Conservation (phyloP, 352 stramenopile genomes). For the Phytophthora hybrid region DNA sequence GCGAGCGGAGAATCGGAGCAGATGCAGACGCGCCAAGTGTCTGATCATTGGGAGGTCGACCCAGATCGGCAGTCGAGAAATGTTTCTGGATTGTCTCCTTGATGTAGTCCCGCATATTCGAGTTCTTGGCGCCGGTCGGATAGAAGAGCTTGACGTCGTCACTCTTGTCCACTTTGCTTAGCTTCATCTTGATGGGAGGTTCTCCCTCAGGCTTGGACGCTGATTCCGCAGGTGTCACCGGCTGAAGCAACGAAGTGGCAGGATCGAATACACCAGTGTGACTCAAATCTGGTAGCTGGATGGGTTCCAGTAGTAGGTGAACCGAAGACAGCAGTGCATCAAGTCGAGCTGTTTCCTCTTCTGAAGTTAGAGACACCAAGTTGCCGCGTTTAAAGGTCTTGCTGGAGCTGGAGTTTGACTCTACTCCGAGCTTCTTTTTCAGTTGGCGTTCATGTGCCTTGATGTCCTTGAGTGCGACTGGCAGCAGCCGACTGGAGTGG, state of each 20-base stretch:
- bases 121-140: conserved; percentile 71
- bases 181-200: conserved; percentile 29
- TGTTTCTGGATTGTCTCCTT: conserved; percentile 66
- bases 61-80: conserved; percentile 24
- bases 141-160: conserved; percentile 74
- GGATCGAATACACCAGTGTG: conserved; percentile 60
- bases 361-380: not conserved
- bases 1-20: conserved; percentile 21
- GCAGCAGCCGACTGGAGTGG: conserved; percentile 64
- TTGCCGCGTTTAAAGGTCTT: not conserved
- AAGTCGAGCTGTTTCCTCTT: conserved; percentile 29
- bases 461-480: conserved; percentile 46
- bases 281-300: conserved; percentile 64
- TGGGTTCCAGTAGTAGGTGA: conserved; percentile 66
- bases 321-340: conserved; percentile 50
- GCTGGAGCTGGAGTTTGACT: not conserved
- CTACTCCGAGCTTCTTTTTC: conserved; percentile 8
- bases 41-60: not conserved
- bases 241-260: conserved; percentile 21
- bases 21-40: conserved; percentile 32
- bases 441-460: conserved; percentile 23
- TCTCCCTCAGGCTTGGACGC: conserved; percentile 8
- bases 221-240: conserved; percentile 20
- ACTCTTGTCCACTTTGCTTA: conserved; percentile 43
- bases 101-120: conserved; percentile 78